These are phyloP conservation scores for Didymella lethalis DNA, from an alignment of 2,329 filamentous ascomycete species.

Conservation along the genomic window DNA sequence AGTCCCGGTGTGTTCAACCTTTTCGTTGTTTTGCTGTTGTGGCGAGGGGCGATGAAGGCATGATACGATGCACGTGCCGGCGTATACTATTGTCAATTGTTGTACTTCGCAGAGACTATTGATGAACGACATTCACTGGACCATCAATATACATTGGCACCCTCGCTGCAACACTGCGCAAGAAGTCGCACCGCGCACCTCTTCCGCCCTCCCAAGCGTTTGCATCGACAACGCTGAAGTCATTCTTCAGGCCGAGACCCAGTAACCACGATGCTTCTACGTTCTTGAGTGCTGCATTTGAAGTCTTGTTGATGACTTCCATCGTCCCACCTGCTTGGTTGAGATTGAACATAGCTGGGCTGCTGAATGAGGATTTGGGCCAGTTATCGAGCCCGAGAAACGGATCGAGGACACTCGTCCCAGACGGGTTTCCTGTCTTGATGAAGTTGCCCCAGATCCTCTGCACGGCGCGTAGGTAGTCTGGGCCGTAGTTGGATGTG, in stretches of 20 bases:
- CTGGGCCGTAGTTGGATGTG: not conserved
- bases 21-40: not conserved
- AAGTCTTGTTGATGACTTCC: not conserved
- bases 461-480: not conserved
- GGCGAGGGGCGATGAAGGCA: not conserved
- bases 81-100: not conserved
- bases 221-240: not conserved
- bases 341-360: conserved; percentile 1
- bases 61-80: no score
- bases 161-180: not conserved
- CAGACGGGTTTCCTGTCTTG: not conserved
- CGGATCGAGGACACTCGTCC: not conserved
- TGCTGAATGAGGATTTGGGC: not conserved
- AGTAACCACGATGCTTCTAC: not conserved
- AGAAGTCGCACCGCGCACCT: not conserved
- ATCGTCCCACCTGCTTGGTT: conserved; percentile 33
- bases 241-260: not conserved
- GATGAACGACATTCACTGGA: not conserved
- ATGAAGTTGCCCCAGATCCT: conserved; percentile 1
- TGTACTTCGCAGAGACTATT: not conserved
- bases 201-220: not conserved
- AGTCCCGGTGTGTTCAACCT: not conserved
- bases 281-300: conserved; percentile 2
- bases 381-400: not conserved
- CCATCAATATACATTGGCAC: not conserved